These are phyloP conservation scores for Venturia oleaginea DNA, from an alignment of 2,329 filamentous ascomycete species.

Conservation along the genomic window DNA sequence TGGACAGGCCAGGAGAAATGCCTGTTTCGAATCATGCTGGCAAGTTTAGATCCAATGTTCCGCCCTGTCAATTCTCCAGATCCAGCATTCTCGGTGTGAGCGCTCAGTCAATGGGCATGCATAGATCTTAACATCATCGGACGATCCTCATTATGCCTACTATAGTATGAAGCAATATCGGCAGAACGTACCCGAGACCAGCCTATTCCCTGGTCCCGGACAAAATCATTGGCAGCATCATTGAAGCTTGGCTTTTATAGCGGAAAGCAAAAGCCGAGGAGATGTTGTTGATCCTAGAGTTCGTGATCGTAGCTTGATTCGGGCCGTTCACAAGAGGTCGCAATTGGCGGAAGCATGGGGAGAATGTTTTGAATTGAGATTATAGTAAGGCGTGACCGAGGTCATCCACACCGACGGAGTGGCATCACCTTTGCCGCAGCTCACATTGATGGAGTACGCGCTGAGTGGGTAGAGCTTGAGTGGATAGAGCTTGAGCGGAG, in stretches of 20 bases:
- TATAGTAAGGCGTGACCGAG: neutral
- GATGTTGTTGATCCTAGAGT: neutral
- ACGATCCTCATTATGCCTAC: neutral
- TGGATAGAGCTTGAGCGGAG: neutral
- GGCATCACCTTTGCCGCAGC: no score
- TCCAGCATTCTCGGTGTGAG: neutral
- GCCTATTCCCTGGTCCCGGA: neutral
- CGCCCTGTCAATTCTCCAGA: neutral
- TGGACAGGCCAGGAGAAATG: neutral
- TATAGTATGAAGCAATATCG: no score
- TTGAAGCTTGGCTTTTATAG: neutral
- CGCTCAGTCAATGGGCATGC: neutral
- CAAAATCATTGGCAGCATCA: neutral
- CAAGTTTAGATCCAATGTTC: neutral
- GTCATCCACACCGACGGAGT: neutral
- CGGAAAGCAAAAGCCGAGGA: neutral
- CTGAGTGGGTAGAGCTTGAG: neutral
- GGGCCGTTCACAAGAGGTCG: neutral
- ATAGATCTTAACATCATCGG: neutral
- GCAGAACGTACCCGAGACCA: neutral
- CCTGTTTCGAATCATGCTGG: neutral
- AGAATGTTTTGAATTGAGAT: neutral
- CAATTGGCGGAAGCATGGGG: neutral
- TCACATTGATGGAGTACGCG: no score
- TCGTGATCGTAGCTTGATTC: neutral